Conservation (phyloP, 2,329 filamentous ascomycete species). For the Phialemoniopsis sp. region DNA sequence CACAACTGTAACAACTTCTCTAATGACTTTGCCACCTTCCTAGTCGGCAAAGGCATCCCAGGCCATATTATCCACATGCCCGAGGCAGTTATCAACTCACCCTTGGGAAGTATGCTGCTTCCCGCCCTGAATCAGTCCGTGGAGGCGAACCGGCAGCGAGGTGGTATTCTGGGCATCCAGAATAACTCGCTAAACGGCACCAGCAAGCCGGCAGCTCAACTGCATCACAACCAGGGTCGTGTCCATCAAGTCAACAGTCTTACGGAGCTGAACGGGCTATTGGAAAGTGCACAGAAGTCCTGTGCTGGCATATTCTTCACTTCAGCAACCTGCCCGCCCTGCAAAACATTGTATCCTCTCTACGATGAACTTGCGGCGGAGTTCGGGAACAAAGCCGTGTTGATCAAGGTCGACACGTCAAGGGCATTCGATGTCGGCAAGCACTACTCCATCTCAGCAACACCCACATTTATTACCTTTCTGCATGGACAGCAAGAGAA, state of each 20-base stretch:
- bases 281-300: conserved; percentile 56
- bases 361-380: conserved; percentile 79
- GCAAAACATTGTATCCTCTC: conserved; percentile 75
- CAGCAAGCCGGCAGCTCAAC: conserved; percentile 19
- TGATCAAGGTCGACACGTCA: conserved; percentile 82
- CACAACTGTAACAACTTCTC: conserved; percentile 99
- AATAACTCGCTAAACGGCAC: conserved; percentile 18
- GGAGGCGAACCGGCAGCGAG: conserved; percentile 40
- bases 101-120: conserved; percentile 82
- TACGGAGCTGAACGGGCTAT: conserved; percentile 54
- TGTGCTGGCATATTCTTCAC: conserved; percentile 91
- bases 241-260: conserved; percentile 61
- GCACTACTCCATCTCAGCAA: conserved; percentile 67
- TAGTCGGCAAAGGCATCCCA: conserved; percentile 85
- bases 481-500: conserved; percentile 71
- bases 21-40: conserved; percentile 85
- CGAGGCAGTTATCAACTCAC: conserved; percentile 77
- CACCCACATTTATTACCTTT: conserved; percentile 87
- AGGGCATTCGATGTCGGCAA: conserved; percentile 59
- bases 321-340: conserved; percentile 79
- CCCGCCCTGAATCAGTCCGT: conserved; percentile 59
- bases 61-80: conserved; percentile 82
- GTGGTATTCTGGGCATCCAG: conserved; percentile 49
- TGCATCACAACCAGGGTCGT: conserved; percentile 27
- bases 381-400: conserved; percentile 58